Conservation (phyloP, 2,329 filamentous ascomycete genomes). For the Bipolaris sorokiniana region DNA sequence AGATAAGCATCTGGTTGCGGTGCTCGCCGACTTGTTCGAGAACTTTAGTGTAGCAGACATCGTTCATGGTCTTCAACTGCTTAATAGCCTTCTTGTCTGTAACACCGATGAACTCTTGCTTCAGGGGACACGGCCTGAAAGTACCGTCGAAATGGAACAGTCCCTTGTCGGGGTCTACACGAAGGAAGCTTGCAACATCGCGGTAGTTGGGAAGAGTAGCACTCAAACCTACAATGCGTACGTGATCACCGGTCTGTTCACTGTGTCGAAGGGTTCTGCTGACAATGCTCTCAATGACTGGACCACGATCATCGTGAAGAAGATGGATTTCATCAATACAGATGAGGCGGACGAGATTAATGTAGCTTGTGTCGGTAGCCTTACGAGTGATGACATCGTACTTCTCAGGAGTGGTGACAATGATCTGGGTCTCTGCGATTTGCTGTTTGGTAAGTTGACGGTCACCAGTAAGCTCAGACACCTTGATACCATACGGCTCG, state of each 20-base stretch:
- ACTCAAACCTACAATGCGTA: slow-evolving; percentile 89
- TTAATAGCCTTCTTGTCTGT: slow-evolving; percentile 99
- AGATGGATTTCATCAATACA: slow-evolving; percentile 99
- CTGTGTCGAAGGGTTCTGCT: slow-evolving; percentile 90
- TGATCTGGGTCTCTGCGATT: slow-evolving; percentile 96
- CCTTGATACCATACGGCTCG: slow-evolving; percentile 87
- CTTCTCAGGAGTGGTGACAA: slow-evolving; percentile 98
- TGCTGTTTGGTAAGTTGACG: slow-evolving; percentile 98
- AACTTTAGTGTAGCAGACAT: slow-evolving; percentile 97
- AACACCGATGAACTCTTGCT: slow-evolving; percentile 96
- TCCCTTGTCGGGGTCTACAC: slow-evolving; percentile 82
- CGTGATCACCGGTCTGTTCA: slow-evolving; percentile 92
- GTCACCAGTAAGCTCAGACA: slow-evolving; percentile 96
- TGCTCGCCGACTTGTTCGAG: slow-evolving; percentile 93
- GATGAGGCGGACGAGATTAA: slow-evolving; percentile 91
- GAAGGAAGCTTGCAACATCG: slow-evolving; percentile 93
- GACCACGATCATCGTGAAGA: slow-evolving; percentile 95
- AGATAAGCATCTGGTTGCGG: slow-evolving; percentile 97
- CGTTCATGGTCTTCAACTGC: slow-evolving; percentile 98
- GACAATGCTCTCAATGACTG: slow-evolving; percentile 95
- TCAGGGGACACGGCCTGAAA: slow-evolving; percentile 89
- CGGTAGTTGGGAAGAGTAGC: slow-evolving; percentile 96
- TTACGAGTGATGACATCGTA: slow-evolving; percentile 99
- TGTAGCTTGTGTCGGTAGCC: slow-evolving; percentile 95
- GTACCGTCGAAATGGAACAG: slow-evolving; percentile 97